Evolutionary conservation across 2,329 filamentous ascomycete genomes (phyloP).

Genomic region (Monosporascus sp.): DNA sequence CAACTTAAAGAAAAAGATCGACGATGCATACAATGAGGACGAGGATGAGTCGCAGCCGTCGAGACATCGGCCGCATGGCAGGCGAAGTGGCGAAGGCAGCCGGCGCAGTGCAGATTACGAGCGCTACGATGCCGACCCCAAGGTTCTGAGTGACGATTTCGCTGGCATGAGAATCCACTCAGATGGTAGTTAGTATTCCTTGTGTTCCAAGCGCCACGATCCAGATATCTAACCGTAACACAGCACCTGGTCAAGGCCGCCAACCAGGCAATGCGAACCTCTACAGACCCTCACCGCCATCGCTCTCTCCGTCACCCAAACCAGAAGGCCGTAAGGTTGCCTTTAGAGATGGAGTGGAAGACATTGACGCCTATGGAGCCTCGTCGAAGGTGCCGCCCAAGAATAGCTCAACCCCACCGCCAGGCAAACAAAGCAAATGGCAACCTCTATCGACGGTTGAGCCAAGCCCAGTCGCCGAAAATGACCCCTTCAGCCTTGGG

Average conservation of each 20-base stretch:
- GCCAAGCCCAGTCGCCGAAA: slow-evolving; percentile 78
- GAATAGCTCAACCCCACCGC: slow-evolving; percentile 37
- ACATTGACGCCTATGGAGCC: slow-evolving; percentile 72
- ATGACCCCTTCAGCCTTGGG: slow-evolving; percentile 93
- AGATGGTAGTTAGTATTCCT: slow-evolving; percentile 53
- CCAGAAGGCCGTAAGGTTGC: slow-evolving; percentile 50
- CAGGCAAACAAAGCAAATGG: slow-evolving; percentile 88
- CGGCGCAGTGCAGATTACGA: slow-evolving; percentile 82
- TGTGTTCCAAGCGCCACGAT: not conserved
- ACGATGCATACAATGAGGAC: slow-evolving; percentile 77
- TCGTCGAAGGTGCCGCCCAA: slow-evolving; percentile 53
- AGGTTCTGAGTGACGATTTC: slow-evolving; percentile 88
- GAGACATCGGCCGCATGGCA: slow-evolving; percentile 20
- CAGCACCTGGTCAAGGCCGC: slow-evolving; percentile 28
- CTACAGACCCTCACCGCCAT: slow-evolving; percentile 58
- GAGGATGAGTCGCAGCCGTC: slow-evolving; percentile 46
- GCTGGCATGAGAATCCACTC: slow-evolving; percentile 59
- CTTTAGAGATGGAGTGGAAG: slow-evolving; percentile 64
- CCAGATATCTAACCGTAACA: slow-evolving; percentile 42
- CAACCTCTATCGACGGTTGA: slow-evolving; percentile 85
- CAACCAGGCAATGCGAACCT: slow-evolving; percentile 70
- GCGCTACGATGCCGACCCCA: slow-evolving; percentile 90
- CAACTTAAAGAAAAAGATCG: slow-evolving; percentile 86
- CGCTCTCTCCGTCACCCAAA: slow-evolving; percentile 44
- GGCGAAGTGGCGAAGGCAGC: slow-evolving; percentile 56